Conservation (phyloP, 2,329 filamentous ascomycete genomes). For the Madurella mycetomatis region DNA sequence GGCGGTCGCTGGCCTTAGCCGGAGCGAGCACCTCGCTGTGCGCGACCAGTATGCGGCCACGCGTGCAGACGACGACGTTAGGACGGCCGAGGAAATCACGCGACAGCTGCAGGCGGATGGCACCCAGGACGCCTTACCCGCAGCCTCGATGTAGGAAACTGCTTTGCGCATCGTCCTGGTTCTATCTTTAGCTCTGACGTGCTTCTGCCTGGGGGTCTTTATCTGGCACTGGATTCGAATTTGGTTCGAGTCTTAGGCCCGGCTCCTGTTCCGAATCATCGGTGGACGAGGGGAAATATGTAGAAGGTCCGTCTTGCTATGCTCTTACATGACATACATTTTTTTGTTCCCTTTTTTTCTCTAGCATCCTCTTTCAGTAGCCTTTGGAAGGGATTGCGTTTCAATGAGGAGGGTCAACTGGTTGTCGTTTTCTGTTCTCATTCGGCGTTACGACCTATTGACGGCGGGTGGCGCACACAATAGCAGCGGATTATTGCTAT, state of each 20-base stretch:
- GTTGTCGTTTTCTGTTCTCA: background rate
- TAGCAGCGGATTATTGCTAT: background rate
- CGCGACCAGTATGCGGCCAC: conserved; percentile 22
- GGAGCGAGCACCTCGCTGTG: conserved; percentile 21
- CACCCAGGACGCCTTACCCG: conserved; percentile 17
- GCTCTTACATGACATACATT: background rate
- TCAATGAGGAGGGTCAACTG: background rate
- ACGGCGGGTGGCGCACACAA: background rate
- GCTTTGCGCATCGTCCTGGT: background rate
- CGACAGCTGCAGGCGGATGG: conserved; percentile 46
- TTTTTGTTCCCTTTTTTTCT: background rate
- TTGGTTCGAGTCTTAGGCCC: background rate
- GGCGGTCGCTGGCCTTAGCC: conserved; percentile 35
- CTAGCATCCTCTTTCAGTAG: background rate
- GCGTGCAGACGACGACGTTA: conserved; percentile 42
- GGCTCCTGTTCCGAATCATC: background rate
- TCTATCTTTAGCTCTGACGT: background rate
- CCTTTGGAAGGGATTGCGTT: background rate
- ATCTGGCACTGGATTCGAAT: background rate
- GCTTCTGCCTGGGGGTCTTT: no score
- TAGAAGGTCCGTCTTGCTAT: background rate
- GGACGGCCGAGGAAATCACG: conserved; percentile 51
- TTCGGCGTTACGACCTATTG: background rate
- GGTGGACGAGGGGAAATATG: background rate
- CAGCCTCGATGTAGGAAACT: conserved; percentile 31